Percentiles rank a stretch among this genome's conserved stretches.
These are phyloP conservation scores for Neonectria ditissima DNA, from an alignment of 2,329 filamentous ascomycete genomes.

Conservation along the genomic window DNA sequence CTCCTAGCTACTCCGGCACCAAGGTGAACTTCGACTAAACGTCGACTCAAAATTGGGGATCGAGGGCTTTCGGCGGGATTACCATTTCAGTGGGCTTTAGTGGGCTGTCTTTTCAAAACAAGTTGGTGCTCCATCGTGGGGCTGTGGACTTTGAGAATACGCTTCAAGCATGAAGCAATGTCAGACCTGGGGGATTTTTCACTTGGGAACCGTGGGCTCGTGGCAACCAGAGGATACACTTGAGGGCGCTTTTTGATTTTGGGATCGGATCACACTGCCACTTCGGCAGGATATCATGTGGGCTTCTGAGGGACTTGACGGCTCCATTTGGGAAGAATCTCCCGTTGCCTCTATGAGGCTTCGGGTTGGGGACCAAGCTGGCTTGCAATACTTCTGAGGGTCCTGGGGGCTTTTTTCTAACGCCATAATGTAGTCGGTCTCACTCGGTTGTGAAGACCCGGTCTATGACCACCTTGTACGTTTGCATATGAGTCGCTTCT, in stretches of 20 bases:
- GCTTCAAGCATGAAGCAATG: conserved; percentile 58
- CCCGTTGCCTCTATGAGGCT: conserved; percentile 28
- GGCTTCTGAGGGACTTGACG: conserved; percentile 57
- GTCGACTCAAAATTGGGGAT: conserved; percentile 48
- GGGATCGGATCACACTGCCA: conserved; percentile 44
- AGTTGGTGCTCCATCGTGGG: conserved; percentile 50
- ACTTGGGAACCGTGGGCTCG: conserved; percentile 54
- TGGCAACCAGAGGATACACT: conserved; percentile 45
- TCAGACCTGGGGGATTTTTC: conserved; percentile 68
- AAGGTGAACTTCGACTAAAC: conserved; percentile 78
- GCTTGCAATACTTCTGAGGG: conserved; percentile 53
- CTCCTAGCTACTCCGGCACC: conserved; percentile 69
- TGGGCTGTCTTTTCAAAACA: conserved; percentile 68
- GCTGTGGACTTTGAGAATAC: conserved; percentile 66
- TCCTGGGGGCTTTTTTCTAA: conserved; percentile 53
- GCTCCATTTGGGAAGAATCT: conserved; percentile 48
- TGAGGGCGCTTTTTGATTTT: conserved; percentile 49
- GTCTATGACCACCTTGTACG: conserved; percentile 33
- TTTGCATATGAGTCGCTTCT: conserved; percentile 26
- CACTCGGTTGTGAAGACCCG: background rate
- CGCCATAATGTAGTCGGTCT: conserved; percentile 30
- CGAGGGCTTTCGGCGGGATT: conserved; percentile 60
- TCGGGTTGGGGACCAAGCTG: conserved; percentile 48
- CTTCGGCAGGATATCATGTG: conserved; percentile 45
- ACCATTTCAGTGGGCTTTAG: conserved; percentile 58